These are phyloP conservation scores for Pleurotus ostreatus DNA, from an alignment of 768 basidiomycete genomes.

Conservation along the genomic window DNA sequence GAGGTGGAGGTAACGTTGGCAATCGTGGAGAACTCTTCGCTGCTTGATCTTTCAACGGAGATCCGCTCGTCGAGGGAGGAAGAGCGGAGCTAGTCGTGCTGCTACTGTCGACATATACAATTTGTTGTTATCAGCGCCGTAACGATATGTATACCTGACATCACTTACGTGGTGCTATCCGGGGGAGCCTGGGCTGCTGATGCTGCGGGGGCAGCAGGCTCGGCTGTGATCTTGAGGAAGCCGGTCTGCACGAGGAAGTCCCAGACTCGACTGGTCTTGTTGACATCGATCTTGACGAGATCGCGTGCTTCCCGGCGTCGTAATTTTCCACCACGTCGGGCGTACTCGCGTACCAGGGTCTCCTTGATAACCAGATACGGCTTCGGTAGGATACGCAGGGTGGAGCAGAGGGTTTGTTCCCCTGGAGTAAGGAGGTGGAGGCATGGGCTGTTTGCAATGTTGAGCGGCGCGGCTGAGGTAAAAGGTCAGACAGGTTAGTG, in stretches of 20 bases:
- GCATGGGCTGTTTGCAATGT: slow-evolving; percentile 86
- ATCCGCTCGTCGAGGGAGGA: slow-evolving; percentile 25
- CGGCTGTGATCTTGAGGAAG: slow-evolving; percentile 66
- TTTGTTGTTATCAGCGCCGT: slow-evolving; percentile 1
- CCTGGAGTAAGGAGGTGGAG: slow-evolving; percentile 85
- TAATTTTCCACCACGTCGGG: slow-evolving; percentile 82
- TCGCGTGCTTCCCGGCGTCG: slow-evolving; percentile 86
- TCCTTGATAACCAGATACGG: slow-evolving; percentile 97
- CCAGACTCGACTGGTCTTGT: slow-evolving; percentile 90
- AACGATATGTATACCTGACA: neutral
- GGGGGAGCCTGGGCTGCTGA: slow-evolving; percentile 18
- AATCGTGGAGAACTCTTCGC: slow-evolving; percentile 1
- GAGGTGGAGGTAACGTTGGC: slow-evolving; percentile 25
- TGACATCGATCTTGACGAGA: slow-evolving; percentile 89
- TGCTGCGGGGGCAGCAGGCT: slow-evolving; percentile 32
- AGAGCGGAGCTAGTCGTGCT: neutral
- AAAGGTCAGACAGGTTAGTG: slow-evolving; percentile 2
- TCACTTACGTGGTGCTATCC: slow-evolving; percentile 30
- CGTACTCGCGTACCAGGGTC: slow-evolving; percentile 90
- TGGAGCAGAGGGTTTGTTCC: slow-evolving; percentile 86
- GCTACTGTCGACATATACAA: slow-evolving; percentile 13
- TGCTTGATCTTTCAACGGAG: slow-evolving; percentile 30
- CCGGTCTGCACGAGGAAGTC: slow-evolving; percentile 89
- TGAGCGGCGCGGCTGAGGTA: slow-evolving; percentile 58
- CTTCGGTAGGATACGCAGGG: slow-evolving; percentile 87